phyloP scores from a whole-genome alignment of 352 stramenopile species.

The Plasmopara muralis region DNA sequence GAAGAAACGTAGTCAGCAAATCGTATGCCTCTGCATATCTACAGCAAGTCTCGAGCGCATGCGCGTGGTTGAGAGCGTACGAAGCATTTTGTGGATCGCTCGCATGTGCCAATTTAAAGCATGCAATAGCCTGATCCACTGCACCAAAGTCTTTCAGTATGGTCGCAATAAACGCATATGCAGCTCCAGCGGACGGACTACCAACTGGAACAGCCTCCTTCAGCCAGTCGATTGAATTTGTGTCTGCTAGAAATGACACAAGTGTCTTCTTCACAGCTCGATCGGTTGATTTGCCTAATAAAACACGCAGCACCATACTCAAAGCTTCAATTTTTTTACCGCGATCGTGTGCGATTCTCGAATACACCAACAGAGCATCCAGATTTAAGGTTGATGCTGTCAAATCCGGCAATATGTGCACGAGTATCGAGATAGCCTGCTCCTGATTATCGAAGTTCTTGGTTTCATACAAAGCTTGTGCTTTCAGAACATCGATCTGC shows the following conservation, averaged over 20 bases:
- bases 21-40: constrained; percentile 39
- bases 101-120: constrained; percentile 46
- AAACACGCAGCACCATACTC: constrained; percentile 56
- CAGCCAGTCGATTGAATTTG: constrained; percentile 33
- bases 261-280: constrained; percentile 43
- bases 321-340: constrained; percentile 55
- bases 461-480: constrained; percentile 42
- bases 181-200: constrained; percentile 40
- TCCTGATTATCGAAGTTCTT: constrained; percentile 40
- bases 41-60: constrained; percentile 45
- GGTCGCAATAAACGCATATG: constrained; percentile 68
- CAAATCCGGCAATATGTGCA: constrained; percentile 48
- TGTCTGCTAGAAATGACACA: constrained; percentile 35
- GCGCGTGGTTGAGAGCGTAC: constrained; percentile 63
- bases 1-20: constrained; percentile 37
- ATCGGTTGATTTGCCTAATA: constrained; percentile 49
- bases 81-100: constrained; percentile 35
- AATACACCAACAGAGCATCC: constrained; percentile 61
- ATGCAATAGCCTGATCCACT: constrained; percentile 41
- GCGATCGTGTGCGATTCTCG: constrained; percentile 50
- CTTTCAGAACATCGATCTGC: constrained; percentile 45
- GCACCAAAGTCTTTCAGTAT: constrained; percentile 68
- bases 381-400: constrained; percentile 46
- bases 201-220: constrained; percentile 29
- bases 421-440: constrained; percentile 43